Base-by-base conservation (phyloP, 305 asterid genomes). In the Nicotiana rustica region DNA sequence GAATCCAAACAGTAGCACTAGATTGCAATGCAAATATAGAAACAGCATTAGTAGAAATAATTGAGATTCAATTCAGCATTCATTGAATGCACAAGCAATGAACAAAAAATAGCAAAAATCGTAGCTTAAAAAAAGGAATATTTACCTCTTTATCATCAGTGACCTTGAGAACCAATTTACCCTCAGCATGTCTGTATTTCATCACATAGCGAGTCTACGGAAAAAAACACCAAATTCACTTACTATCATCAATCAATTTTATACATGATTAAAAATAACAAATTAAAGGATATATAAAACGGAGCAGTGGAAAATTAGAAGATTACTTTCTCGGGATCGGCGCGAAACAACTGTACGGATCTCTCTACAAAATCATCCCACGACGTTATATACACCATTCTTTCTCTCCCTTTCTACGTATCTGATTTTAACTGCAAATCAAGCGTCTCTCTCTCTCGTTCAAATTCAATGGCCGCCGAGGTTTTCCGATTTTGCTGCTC, bases 351-450 rank as follows among this genome's bases (percentile, higher is more conserved):
- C 77, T 91, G 98, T 41, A 96, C 89, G 67, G 97, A 92, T 86
- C 90, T 94, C 62, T 93, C 99, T 18, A 88, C 89, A 67, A 96
- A 96, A 87, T 96, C 97, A 66, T 96, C 99, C 99, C 98, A 94
- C 2, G 98, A 90, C 64, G 88, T 90, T 64, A 92, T 88, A 83
- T 96, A 94, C 56, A 94, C 99, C 98, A 96, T 93, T 84, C n/a
- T 10, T 4, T 19, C 2, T 61, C 19, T 68, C 44, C 56, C 33
- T 77, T 15, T 13, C 41, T 47, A 2, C 21, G 62, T 21, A 71
- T 18, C 77, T 36, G n/a, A 67, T 67, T 35, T 33, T 8, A 67
- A 35, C 55, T 36, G 17, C 73, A 14, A 35, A 68, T 36, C 9
- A 3, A 68, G 17, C 15, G 31, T n/a, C 47, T 41, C 49, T 7